Conservation (phyloP, 1,284 basidiomycete genomes). For the Boletellus deceptivus region DNA sequence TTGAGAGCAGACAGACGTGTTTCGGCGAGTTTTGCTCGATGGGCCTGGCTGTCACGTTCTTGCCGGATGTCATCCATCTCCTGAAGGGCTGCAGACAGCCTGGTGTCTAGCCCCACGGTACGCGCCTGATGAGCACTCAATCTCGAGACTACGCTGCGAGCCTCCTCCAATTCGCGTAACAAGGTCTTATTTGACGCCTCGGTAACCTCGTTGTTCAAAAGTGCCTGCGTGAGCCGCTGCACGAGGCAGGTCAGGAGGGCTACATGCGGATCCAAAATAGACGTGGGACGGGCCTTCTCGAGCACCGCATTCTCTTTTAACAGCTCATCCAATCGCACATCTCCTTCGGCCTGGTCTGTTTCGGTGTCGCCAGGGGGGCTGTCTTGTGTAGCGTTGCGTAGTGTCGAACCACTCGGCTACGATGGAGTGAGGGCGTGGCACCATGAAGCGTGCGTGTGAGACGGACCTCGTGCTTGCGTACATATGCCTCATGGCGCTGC, state of each 20-base stretch:
- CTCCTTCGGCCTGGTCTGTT: conserved; percentile 23
- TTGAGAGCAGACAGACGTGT: conserved; percentile 59
- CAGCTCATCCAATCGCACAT: conserved; percentile 43
- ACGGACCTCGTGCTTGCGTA: conserved; percentile 67
- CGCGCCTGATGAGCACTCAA: conserved; percentile 68
- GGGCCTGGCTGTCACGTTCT: conserved; percentile 73
- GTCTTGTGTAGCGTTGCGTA: conserved; percentile 17
- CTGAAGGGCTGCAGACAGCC: conserved; percentile 56
- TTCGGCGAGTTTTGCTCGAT: conserved; percentile 71
- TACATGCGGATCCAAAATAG: background rate
- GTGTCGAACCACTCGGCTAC: conserved; percentile 18
- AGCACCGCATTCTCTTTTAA: conserved; percentile 59
- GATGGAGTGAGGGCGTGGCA: conserved; percentile 10
- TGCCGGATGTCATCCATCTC: conserved; percentile 87
- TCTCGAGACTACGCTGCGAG: conserved; percentile 66
- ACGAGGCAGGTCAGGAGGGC: conserved; percentile 9
- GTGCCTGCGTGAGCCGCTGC: conserved; percentile 77
- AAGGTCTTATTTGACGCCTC: conserved; percentile 78
- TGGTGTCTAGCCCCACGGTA: conserved; percentile 66
- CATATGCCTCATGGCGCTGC: conserved; percentile 82
- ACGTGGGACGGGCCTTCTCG: conserved; percentile 55
- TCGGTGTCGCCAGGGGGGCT: conserved; percentile 9
- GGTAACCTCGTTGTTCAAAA: conserved; percentile 79
- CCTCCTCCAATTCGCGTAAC: conserved; percentile 75
- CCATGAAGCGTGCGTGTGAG: conserved; percentile 17